Evolutionary conservation across 140 eudicot genomes (phyloP), one percentile per base, ranked within the genome.

Genomic region (Cichorium intybus): DNA sequence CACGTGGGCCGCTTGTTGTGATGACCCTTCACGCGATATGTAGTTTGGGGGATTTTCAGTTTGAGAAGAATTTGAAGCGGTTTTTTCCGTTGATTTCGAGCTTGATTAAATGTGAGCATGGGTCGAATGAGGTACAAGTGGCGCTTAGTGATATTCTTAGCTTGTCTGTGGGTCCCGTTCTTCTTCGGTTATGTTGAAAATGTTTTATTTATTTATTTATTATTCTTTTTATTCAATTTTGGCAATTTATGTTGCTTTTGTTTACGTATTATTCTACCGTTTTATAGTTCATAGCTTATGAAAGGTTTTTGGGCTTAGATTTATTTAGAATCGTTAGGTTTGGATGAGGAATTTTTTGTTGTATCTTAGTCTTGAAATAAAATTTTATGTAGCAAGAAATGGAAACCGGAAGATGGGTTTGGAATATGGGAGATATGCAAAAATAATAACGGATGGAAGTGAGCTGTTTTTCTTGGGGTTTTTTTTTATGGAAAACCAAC

Each of bases 51-150:
- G 86, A 83, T 27, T 64, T 92, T 60, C 79, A 83, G 3, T 85
- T 92, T 57, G 96, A 83, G 81, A 85, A 60, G 84, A 85, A 71
- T 82, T 37, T 92, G 71, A 24, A 79, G 9, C 8, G 39, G 37
- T 81, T 92, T 68, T 88, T 92, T 57, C 96, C 98, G 29, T 63
- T 88, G 56, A 70, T 92, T 58, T 77, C 95, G 2, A 70, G 86
- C 68, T 74, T 92, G 80, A 88, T 92, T 41, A 83, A 89, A 14
- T 92, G 96, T 6, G 95, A 92, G 72, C 98, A 92, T 34, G 98
- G 98, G 48, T 92, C 98, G 29, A 75, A 70, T 39, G 98, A 92
- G 72, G 93, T 92, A 66, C 98, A 88, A 75, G 52, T 73, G 21
- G 95, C 98, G 26, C 74, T 93, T 55, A 85, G 96, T 46, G 87